phyloP scores from a whole-genome alignment of 768 basidiomycete species.

The Pleurotus ostreatus region DNA sequence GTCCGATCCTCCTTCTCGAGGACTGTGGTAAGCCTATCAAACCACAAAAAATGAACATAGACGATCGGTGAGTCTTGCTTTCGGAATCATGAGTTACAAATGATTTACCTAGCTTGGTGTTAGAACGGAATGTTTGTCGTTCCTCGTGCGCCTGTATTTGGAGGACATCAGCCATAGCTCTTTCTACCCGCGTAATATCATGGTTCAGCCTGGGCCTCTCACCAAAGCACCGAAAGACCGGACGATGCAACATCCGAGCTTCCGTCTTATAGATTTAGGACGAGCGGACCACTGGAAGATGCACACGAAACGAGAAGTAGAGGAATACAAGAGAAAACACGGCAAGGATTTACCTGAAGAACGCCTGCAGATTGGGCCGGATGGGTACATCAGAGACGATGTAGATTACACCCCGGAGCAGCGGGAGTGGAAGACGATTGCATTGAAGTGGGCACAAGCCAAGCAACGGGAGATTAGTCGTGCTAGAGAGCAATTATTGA shows the following conservation, averaged over 20 bases:
- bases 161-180: constrained; percentile 34
- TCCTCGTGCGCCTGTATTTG: constrained; percentile 33
- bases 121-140: constrained; percentile 36
- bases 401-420: not conserved
- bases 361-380: not conserved
- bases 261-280: constrained; percentile 41
- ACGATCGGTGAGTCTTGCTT: constrained; percentile 29
- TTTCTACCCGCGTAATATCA: constrained; percentile 32
- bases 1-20: constrained; percentile 41
- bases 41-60: constrained; percentile 21
- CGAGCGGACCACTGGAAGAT: not conserved
- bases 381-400: not conserved
- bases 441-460: not conserved
- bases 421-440: not conserved
- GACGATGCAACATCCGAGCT: constrained; percentile 21
- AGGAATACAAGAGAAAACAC: not conserved
- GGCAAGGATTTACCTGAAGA: not conserved
- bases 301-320: not conserved
- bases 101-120: not conserved
- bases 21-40: constrained; percentile 32
- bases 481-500: constrained; percentile 7
- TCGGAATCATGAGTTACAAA: not conserved
- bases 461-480: not conserved
- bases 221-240: constrained; percentile 13
- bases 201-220: constrained; percentile 31